Base-by-base conservation (phyloP, 1,139 yeast species). In the Saccharomyces hybrid region DNA sequence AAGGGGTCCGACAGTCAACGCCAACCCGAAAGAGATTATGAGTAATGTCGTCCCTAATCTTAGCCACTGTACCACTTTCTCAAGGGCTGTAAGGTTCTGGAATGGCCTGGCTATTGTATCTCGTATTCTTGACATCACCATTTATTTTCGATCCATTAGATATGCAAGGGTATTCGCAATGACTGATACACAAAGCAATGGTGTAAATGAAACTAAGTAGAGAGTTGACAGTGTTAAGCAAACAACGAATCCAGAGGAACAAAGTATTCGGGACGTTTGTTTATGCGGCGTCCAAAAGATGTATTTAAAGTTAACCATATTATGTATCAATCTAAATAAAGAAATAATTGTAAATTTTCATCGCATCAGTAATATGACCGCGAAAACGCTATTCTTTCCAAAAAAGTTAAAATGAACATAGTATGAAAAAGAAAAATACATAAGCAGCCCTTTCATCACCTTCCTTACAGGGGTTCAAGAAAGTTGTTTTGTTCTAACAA, bases 11-110 rank as follows among this genome's bases (percentile, higher is more conserved):
- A 62, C 32, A 0, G 61, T 52, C 7, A 65, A 48, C 9, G 63
- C 56, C 32, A 63, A 6, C 3, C 62, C 61, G 20, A 66, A 52
- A 0, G 60, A 47, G 4, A 66, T 38, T 23, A 64, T 59, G 20
- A 61, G 30, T 1, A 62, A n/a, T 5, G 67, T 59, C 4, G 66
- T 60, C n/a, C 56, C 34, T 20, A 66, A 41, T 31, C 71, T 53
- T 4, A 65, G 44, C 50, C 58, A 42, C 31, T 61, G 61, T 2
- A 66, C 54, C 25, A 64, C 51, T 31, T 57, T 55, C 31, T 66
- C 70, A 34, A 65, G 56, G 4, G 63, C 56, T 30, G 62, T 59
- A 50, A 66, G 55, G 50, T 65, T 62, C 46, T 56, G 61, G 34
- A 64, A 61, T 9, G 68, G 66, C 30, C 52, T 48, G 30, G 14